Evolutionary conservation across 768 basidiomycete species (phyloP), one percentile per base, ranked within the genome.

Genomic region (Tulasnella sp.): DNA sequence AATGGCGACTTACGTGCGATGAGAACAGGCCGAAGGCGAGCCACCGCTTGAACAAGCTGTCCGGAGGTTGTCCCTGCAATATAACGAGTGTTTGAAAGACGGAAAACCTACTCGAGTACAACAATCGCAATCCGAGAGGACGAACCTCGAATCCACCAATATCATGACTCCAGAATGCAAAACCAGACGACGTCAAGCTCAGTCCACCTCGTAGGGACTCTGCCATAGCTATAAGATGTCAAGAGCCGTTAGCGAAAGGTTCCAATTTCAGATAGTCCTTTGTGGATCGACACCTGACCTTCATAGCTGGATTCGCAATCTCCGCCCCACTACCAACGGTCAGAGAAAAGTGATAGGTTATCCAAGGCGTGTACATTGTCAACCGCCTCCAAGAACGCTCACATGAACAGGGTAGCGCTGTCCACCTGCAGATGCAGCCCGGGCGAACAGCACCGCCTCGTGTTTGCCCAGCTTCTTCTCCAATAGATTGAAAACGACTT

Each of bases 251-350:
- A 38, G 34, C 34, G 7, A 38, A 38, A n/a, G n/a, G 34, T 38
- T 38, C 34, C 15, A 38, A 5, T 38, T 38, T 7, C 34, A 38
- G 34, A 38, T 38, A 7, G 5, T 7, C 34, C 7, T 38, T 38
- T 38, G 5, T 15, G 15, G 34, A 15, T 38, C 34, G 15, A 5
- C n/a, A n/a, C 15, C 34, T 38, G 7, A 38, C 34, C 85, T 67
- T 84, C 83, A 71, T 78, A 86, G 1, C 83, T 84, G 3, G 82
- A 82, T 66, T 85, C 84, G 68, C 84, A 85, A 62, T 87, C 84
- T 1, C 85, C 84, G 51, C 82, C 81, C 83, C 83, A 83, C 66
- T 84, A 81, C 53, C 57, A 57, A 27, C 9, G 12, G 21, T 3
- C 3, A 48, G 29, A 41, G 15, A 38, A 38, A 38, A 34, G n/a